Percentiles rank a stretch among this genome's conserved stretches.
Evolutionary conservation across 2,329 filamentous ascomycete species (phyloP).

Genomic region (Ophioceras dolichostomum): DNA sequence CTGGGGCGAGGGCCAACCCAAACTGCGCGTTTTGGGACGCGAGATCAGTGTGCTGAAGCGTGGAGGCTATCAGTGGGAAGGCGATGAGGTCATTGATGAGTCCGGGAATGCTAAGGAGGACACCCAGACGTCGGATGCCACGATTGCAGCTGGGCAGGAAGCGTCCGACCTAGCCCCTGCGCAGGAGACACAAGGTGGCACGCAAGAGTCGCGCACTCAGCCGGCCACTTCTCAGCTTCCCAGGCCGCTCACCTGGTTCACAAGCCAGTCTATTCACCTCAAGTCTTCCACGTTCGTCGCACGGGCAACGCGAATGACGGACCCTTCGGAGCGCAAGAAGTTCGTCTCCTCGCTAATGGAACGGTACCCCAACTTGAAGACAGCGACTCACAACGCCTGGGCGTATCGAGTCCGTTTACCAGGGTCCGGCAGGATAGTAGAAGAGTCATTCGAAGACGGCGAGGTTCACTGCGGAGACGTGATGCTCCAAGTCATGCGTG

Average conservation of each 20-base stretch:
- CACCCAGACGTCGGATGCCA: too few relatives aligned
- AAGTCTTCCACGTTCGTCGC: slow-evolving; percentile 47
- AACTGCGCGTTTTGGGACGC: slow-evolving; percentile 58
- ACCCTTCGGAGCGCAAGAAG: slow-evolving; percentile 24
- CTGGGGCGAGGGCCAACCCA: slow-evolving; percentile 65
- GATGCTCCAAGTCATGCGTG: slow-evolving; percentile 39
- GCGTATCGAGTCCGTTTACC: slow-evolving; percentile 27
- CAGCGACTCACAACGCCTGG: slow-evolving; percentile 48
- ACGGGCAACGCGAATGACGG: slow-evolving; percentile 29
- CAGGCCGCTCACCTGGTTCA: slow-evolving; percentile 29
- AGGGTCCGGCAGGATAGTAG: slow-evolving; percentile 23
- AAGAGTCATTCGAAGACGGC: slow-evolving; percentile 48
- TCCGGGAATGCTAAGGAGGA: slow-evolving; percentile 5
- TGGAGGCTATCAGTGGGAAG: slow-evolving; percentile 56
- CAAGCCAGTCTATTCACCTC: slow-evolving; percentile 36
- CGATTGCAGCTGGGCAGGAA: slow-evolving; percentile 5
- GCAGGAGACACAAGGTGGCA: slow-evolving; percentile 8
- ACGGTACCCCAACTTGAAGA: slow-evolving; percentile 34
- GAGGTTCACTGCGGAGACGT: slow-evolving; percentile 46
- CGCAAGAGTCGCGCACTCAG: slow-evolving; percentile 6
- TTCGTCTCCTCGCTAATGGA: slow-evolving; percentile 35
- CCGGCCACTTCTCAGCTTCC: slow-evolving; percentile 4
- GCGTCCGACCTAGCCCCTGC: slow-evolving; percentile 3
- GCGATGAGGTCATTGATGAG: slow-evolving; percentile 20
- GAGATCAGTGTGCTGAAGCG: slow-evolving; percentile 66